phyloP scores from a whole-genome alignment of 495 filamentous ascomycete genomes.

The Terfezia claveryi region DNA sequence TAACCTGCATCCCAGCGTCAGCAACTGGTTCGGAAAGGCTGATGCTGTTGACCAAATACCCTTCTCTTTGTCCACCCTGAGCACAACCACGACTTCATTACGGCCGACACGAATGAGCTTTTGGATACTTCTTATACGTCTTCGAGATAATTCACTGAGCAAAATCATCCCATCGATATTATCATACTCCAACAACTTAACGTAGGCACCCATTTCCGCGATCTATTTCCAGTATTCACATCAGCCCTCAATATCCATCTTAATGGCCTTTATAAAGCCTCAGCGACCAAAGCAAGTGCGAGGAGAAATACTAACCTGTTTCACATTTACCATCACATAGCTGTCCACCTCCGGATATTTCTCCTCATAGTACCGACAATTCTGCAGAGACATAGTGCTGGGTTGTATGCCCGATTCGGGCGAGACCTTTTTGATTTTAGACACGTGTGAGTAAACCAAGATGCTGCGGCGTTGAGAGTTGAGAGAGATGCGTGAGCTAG shows the following conservation, averaged over 20 bases:
- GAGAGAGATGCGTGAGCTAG: too few species aligned
- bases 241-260: too few species aligned
- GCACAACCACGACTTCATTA: conserved; percentile 94
- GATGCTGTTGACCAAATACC: conserved; percentile 27
- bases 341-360: conserved; percentile 96
- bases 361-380: conserved; percentile 97
- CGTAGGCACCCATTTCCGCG: conserved; percentile 98
- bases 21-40: background rate
- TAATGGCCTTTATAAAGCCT: too few species aligned
- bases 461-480: too few species aligned
- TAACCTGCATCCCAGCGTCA: conserved; percentile 35
- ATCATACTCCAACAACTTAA: conserved; percentile 97
- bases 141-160: conserved; percentile 80
- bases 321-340: conserved; percentile 98
- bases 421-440: too few species aligned
- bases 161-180: conserved; percentile 99
- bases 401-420: too few species aligned
- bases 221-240: conserved; percentile 33
- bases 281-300: background rate
- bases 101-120: conserved; percentile 94
- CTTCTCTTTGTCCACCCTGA: conserved; percentile 97
- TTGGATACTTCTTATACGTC: conserved; percentile 94
- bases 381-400: conserved; percentile 70
- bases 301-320: conserved; percentile 42
- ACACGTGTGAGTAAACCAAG: too few species aligned